Evolutionary conservation across 805 yeast genomes (phyloP).

Genomic region (Wickerhamiella azyma): DNA sequence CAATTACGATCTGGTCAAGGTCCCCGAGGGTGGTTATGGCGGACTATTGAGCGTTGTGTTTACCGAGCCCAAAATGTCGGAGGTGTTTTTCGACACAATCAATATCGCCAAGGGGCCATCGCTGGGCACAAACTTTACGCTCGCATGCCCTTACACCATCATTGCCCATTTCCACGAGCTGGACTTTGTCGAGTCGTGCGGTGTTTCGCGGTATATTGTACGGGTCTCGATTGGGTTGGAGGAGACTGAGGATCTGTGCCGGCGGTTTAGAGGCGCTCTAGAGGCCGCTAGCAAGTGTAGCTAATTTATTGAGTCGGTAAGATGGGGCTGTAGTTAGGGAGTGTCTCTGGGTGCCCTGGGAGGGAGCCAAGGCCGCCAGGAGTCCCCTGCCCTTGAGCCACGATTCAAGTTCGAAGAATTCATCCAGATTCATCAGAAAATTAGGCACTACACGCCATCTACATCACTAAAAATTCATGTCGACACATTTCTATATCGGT

Average conservation of each 20-base stretch:
- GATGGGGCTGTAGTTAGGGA: too few relatives aligned
- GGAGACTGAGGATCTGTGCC: constrained; percentile 43
- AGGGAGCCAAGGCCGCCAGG: too few relatives aligned
- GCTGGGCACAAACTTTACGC: constrained; percentile 76
- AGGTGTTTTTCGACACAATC: constrained; percentile 57
- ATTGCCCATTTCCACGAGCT: constrained; percentile 74
- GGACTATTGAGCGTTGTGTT: constrained; percentile 70
- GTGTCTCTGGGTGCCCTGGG: too few relatives aligned
- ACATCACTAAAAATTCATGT: neutral
- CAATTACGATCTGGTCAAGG: constrained; percentile 59
- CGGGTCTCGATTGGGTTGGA: constrained; percentile 81
- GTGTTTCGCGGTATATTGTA: constrained; percentile 63
- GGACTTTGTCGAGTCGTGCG: constrained; percentile 69
- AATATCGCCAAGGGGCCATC: constrained; percentile 78
- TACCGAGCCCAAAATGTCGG: constrained; percentile 48
- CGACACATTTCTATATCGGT: constrained; percentile 17
- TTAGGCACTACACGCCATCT: too few relatives aligned
- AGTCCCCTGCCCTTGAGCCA: too few relatives aligned
- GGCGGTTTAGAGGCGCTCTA: constrained; percentile 39
- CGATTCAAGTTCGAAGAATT: too few relatives aligned
- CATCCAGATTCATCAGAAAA: too few relatives aligned
- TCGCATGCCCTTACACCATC: constrained; percentile 81
- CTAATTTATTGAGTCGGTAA: neutral
- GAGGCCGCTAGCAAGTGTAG: constrained; percentile 16
- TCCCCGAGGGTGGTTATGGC: constrained; percentile 74